Percentiles rank a stretch among this genome's conserved stretches.
phyloP scores from a whole-genome alignment of 2,329 filamentous ascomycete genomes.

The Sclerotinia minor region DNA sequence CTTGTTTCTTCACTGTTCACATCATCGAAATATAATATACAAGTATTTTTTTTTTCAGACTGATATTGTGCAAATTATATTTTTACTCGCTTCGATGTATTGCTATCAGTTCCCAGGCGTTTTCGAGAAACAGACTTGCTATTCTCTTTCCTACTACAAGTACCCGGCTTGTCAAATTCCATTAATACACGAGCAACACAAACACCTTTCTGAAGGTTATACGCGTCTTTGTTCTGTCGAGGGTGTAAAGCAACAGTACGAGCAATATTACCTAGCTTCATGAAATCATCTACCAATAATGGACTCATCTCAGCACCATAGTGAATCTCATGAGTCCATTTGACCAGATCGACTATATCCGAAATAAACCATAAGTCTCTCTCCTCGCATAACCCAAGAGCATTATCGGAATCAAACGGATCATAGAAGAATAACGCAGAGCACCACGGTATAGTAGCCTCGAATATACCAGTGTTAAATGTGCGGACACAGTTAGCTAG shows the following conservation, averaged over 20 bases:
- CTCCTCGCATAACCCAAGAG: background rate
- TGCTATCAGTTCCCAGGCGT: background rate
- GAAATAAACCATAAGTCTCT: background rate
- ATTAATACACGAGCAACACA: conserved; percentile 5
- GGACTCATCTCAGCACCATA: conserved; percentile 5
- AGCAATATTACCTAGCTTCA: conserved; percentile 1
- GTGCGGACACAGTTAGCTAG: background rate
- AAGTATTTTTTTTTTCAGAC: background rate
- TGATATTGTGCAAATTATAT: background rate
- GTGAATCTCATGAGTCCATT: conserved; percentile 3
- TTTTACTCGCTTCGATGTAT: conserved; percentile 4
- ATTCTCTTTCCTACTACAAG: background rate
- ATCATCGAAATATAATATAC: background rate
- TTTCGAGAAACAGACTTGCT: conserved; percentile 5
- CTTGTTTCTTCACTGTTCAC: background rate
- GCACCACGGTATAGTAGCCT: background rate
- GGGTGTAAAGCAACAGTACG: background rate
- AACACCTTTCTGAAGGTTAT: background rate
- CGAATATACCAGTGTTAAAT: background rate
- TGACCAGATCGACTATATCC: conserved; percentile 1
- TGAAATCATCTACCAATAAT: conserved; percentile 2
- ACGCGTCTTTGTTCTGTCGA: background rate
- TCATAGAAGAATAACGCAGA: background rate
- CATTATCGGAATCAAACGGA: background rate
- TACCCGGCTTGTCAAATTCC: background rate